Evolutionary conservation across 2,329 filamentous ascomycete genomes (phyloP), one percentile per base, ranked within the genome.

Genomic region (Raffaelea albimanens): DNA sequence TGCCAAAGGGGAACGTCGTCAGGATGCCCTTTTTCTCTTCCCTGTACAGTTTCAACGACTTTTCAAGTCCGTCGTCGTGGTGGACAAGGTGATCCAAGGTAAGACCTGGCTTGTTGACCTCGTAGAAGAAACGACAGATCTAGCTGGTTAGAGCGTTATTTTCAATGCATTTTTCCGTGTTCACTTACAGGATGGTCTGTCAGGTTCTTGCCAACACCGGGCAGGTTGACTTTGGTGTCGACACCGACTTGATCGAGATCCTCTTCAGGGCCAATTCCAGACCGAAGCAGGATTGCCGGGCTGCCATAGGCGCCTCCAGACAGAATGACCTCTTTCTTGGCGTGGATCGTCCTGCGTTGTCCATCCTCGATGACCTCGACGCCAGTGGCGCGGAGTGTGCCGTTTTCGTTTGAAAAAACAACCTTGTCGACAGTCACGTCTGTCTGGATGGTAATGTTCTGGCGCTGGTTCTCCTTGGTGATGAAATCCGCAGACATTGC

Each of bases 141-240:
- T 41, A 22, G 8, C 31, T 34, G 31, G 10, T 34, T 34, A 34
- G 31, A 16, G 31, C n/a, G n/a, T n/a, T n/a, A n/a, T n/a, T n/a
- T n/a, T n/a, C n/a, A n/a, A n/a, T n/a, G n/a, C n/a, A n/a, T n/a
- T n/a, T n/a, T n/a, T n/a, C n/a, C n/a, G n/a, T n/a, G n/a, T n/a
- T n/a, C n/a, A n/a, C n/a, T n/a, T 41, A 57, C 62, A 16, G 59
- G 56, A 45, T 74, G 70, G 48, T 74, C 71, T 49, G 72, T 69
- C 47, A 72, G 68, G 48, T 72, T 69, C 43, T 68, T 62, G 3
- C 71, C 71, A 4, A 75, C 70, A 3, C 68, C 67, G 4, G 67
- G 64, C 10, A 73, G 60, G 40, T 71, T 62, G 33, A 70, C 60
- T 8, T 66, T 51, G 3, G 60, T 59, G 13, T 63, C 59, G 21